A percentile compares a stretch with the other conserved stretches of the same genome.
These are phyloP conservation scores for Delphinella strobiligena DNA, from an alignment of 2,329 filamentous ascomycete species.

Conservation along the genomic window DNA sequence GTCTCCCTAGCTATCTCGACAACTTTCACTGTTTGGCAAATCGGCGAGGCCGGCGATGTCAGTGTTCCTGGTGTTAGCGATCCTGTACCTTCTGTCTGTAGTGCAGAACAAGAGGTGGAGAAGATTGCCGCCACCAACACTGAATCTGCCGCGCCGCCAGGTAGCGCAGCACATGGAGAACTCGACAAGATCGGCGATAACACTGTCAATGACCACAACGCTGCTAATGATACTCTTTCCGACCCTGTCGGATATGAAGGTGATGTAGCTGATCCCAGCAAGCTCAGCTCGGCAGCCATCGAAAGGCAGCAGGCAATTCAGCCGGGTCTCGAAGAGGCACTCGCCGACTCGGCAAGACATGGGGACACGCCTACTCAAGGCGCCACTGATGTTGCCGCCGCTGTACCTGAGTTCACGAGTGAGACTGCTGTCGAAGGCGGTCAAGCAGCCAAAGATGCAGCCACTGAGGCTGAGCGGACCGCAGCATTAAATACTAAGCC, in stretches of 20 bases:
- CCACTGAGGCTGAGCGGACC: not conserved
- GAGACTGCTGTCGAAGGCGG: slow-evolving; percentile 6
- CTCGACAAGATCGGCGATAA: not conserved
- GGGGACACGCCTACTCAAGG: slow-evolving; percentile 2
- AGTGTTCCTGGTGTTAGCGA: slow-evolving; percentile 16
- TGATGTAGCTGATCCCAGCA: slow-evolving; percentile 12
- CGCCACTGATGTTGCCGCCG: slow-evolving; percentile 3
- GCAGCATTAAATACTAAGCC: not conserved
- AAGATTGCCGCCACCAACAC: slow-evolving; percentile 16
- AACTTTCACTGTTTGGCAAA: slow-evolving; percentile 28
- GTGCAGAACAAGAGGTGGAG: slow-evolving; percentile 13
- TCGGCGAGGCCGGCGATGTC: slow-evolving; percentile 29
- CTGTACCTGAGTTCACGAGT: slow-evolving; percentile 11
- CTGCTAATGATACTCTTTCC: slow-evolving; percentile 5
- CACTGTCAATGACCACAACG: slow-evolving; percentile 1
- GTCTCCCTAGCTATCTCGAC: slow-evolving; percentile 32
- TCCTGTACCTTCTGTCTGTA: slow-evolving; percentile 7
- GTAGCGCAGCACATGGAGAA: not conserved
- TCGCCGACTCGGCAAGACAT: slow-evolving; percentile 5
- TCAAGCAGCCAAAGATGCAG: slow-evolving; percentile 6
- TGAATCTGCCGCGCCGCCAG: slow-evolving; percentile 13
- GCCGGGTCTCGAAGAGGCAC: slow-evolving; percentile 10
- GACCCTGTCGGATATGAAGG: slow-evolving; percentile 12
- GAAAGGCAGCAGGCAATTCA: slow-evolving; percentile 11
- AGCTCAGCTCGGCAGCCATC: slow-evolving; percentile 8